A percentile compares a stretch with the other conserved stretches of the same genome.
phyloP scores from a whole-genome alignment of 352 stramenopile species.

The Globisporangium sylvaticum region DNA sequence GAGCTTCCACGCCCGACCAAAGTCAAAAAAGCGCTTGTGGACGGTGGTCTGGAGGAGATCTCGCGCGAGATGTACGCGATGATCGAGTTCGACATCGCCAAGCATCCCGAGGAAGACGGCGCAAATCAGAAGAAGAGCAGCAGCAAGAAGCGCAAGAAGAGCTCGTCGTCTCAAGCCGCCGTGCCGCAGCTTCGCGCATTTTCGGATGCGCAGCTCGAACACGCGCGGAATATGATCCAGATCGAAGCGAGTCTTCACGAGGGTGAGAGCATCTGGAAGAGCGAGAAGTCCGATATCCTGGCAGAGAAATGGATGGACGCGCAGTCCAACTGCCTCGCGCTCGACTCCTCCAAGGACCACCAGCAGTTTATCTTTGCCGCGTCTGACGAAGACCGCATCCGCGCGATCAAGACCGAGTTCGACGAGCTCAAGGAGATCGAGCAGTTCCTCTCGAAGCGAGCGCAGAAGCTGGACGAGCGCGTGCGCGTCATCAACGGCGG shows the following conservation, averaged over 20 bases:
- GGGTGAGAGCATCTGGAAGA: slow-evolving; percentile 36
- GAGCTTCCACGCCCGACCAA: slow-evolving; percentile 66
- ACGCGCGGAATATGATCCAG: slow-evolving; percentile 70
- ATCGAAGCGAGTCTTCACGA: slow-evolving; percentile 66
- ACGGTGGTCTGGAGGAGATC: slow-evolving; percentile 35
- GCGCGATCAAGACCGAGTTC: slow-evolving; percentile 55
- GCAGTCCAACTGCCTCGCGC: slow-evolving; percentile 39
- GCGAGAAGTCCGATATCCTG: slow-evolving; percentile 14
- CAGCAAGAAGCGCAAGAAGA: slow-evolving; percentile 64
- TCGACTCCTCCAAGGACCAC: slow-evolving; percentile 18
- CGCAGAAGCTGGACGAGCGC: slow-evolving; percentile 73
- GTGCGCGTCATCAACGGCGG: slow-evolving; percentile 59
- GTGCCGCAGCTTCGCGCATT: slow-evolving; percentile 38
- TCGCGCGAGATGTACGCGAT: slow-evolving; percentile 63
- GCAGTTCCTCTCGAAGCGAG: slow-evolving; percentile 54
- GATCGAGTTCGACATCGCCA: slow-evolving; percentile 58
- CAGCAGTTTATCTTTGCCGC: slow-evolving; percentile 44
- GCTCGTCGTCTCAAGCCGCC: slow-evolving; percentile 12
- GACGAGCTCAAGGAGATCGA: slow-evolving; percentile 62
- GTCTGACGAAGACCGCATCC: slow-evolving; percentile 37
- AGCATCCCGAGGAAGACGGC: slow-evolving; percentile 34
- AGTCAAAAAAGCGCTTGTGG: slow-evolving; percentile 48
- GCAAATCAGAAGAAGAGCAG: slow-evolving; percentile 45
- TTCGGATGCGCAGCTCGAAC: slow-evolving; percentile 57
- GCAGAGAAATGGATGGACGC: slow-evolving; percentile 31